These are phyloP conservation scores for Leccinum obscurum DNA, from an alignment of 768 basidiomycete species.

Conservation along the genomic window DNA sequence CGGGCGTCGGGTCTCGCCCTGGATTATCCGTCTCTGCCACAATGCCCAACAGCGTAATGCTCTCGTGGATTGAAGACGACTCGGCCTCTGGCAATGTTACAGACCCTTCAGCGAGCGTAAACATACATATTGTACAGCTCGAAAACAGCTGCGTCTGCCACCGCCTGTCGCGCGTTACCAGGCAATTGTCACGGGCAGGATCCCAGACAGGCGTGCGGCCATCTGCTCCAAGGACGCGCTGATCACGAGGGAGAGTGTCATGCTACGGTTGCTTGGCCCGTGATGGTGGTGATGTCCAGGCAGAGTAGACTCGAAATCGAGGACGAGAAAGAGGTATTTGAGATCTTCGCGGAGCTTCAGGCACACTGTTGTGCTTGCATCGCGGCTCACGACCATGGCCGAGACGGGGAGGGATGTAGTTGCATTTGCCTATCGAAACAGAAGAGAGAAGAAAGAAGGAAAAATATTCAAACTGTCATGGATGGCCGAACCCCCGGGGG, in stretches of 20 bases:
- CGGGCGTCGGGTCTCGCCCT: conserved; percentile 11
- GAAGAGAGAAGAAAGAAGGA: too few species aligned
- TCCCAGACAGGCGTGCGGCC: conserved; percentile 45
- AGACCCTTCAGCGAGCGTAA: conserved; percentile 37
- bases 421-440: conserved; percentile 27
- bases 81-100: conserved; percentile 19
- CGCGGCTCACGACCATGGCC: conserved; percentile 57
- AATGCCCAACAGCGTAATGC: conserved; percentile 44
- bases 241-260: conserved; percentile 50
- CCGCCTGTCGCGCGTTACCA: conserved; percentile 46
- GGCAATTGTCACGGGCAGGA: conserved; percentile 47
- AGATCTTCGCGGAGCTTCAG: conserved; percentile 34
- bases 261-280: background rate
- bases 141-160: conserved; percentile 66
- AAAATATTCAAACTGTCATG: too few species aligned
- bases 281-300: conserved; percentile 36
- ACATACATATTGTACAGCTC: conserved; percentile 56
- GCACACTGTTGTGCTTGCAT: conserved; percentile 60
- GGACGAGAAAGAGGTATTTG: conserved; percentile 49
- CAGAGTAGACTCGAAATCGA: conserved; percentile 50
- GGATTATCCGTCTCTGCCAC: conserved; percentile 40
- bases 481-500: too few species aligned
- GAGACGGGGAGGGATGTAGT: conserved; percentile 17
- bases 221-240: conserved; percentile 44
- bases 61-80: conserved; percentile 43